phyloP scores from a whole-genome alignment of 2,329 filamentous ascomycete genomes.

The Penicillium sp. region DNA sequence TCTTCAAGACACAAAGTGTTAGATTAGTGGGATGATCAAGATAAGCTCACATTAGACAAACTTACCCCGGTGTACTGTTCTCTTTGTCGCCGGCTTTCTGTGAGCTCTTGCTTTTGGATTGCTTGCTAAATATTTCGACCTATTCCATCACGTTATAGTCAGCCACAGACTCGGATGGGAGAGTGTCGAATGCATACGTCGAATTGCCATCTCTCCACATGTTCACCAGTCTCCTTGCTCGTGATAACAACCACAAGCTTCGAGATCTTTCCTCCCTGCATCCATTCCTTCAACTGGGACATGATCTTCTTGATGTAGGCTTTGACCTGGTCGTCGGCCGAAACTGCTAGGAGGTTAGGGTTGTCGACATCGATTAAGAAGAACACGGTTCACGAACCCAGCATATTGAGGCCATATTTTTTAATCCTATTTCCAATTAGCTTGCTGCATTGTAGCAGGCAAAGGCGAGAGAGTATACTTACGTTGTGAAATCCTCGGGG shows the following conservation, averaged over 20 bases:
- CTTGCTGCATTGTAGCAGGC: not conserved
- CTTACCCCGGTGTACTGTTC: slow-evolving; percentile 60
- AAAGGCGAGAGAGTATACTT: slow-evolving; percentile 34
- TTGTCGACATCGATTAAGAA: not conserved
- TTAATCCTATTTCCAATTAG: slow-evolving; percentile 61
- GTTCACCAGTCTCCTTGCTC: slow-evolving; percentile 92
- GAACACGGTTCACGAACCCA: slow-evolving; percentile 52
- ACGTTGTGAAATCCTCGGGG: slow-evolving; percentile 94
- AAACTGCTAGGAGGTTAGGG: slow-evolving; percentile 55
- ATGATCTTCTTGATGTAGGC: slow-evolving; percentile 99
- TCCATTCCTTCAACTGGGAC: slow-evolving; percentile 96
- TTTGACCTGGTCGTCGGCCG: slow-evolving; percentile 95
- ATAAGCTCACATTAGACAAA: not conserved
- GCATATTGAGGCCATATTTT: slow-evolving; percentile 99
- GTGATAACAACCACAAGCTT: slow-evolving; percentile 97
- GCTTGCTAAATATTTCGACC: slow-evolving; percentile 58
- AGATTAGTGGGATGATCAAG: not conserved
- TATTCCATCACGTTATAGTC: slow-evolving; percentile 24
- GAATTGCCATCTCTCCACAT: slow-evolving; percentile 97
- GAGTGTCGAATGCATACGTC: slow-evolving; percentile 58
- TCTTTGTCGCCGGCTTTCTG: slow-evolving; percentile 63
- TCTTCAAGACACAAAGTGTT: slow-evolving; percentile 22
- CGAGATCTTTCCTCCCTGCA: slow-evolving; percentile 93
- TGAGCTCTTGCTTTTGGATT: slow-evolving; percentile 49
- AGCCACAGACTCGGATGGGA: slow-evolving; percentile 3